These are phyloP conservation scores for Diaporthe citri DNA, from an alignment of 2,329 filamentous ascomycete species.

Conservation along the genomic window DNA sequence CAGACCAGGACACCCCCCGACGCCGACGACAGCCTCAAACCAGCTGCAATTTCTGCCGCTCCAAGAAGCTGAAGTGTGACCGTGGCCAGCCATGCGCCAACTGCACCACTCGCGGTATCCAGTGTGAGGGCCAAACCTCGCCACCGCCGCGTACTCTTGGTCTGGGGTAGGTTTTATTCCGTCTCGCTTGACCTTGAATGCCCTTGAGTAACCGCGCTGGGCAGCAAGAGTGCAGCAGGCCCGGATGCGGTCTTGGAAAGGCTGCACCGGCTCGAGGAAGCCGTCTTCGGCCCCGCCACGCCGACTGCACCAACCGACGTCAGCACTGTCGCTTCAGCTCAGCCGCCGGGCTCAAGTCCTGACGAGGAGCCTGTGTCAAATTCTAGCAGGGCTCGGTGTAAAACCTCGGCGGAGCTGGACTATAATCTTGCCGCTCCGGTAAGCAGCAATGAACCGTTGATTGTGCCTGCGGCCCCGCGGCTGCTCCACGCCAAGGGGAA, in stretches of 20 bases:
- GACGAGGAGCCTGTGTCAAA: not conserved
- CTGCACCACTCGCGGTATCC: conserved; percentile 45
- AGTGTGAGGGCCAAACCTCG: conserved; percentile 43
- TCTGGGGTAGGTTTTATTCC: not conserved
- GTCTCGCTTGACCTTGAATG: not conserved
- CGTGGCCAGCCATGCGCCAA: conserved; percentile 46
- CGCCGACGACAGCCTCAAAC: conserved; percentile 47
- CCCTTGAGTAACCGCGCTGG: not conserved
- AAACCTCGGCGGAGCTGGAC: conserved; percentile 33
- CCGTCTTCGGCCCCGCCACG: conserved; percentile 43
- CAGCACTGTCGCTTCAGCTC: not conserved
- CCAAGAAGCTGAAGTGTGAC: conserved; percentile 52
- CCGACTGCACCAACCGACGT: not conserved
- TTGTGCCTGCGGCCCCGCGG: not conserved
- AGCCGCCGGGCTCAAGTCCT: not conserved
- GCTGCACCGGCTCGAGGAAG: conserved; percentile 46
- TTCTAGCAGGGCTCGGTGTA: not conserved
- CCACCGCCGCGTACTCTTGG: not conserved
- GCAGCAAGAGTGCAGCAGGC: not conserved
- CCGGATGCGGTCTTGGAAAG: conserved; percentile 43
- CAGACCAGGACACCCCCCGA: not conserved
- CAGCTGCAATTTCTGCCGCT: conserved; percentile 50
- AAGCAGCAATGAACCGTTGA: not conserved
- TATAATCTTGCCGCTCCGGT: conserved; percentile 25
- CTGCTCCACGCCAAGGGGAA: not conserved